phyloP scores from a whole-genome alignment of 257 asterid genomes.

The Solanum gandarillasii region DNA sequence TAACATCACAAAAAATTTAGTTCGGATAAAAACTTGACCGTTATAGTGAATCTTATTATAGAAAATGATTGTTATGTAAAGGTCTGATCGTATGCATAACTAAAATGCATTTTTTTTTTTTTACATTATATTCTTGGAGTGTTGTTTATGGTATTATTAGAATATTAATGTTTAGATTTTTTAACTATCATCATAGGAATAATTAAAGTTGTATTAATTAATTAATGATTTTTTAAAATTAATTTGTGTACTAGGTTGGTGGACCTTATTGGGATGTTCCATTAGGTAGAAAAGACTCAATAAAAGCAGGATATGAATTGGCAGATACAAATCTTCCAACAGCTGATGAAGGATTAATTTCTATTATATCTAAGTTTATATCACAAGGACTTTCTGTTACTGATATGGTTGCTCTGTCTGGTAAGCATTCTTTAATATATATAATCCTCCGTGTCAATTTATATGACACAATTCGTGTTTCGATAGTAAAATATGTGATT shows the following conservation, averaged over 20 bases:
- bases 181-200: not conserved
- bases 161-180: not conserved
- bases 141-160: not conserved
- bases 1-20: too few relatives aligned
- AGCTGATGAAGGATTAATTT: conserved; percentile 60
- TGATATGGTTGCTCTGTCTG: conserved; percentile 92
- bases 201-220: not conserved
- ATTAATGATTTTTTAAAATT: not conserved
- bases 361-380: conserved; percentile 70
- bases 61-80: too few relatives aligned
- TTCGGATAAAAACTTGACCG: too few relatives aligned
- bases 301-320: conserved; percentile 56
- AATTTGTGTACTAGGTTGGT: conserved; percentile 48
- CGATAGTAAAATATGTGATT: too few relatives aligned
- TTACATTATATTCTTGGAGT: not conserved
- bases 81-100: not conserved
- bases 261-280: conserved; percentile 96
- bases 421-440: conserved; percentile 9
- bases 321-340: conserved; percentile 55
- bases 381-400: conserved; percentile 73
- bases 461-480: too few relatives aligned
- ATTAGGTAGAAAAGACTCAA: conserved; percentile 75
- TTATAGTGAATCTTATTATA: too few relatives aligned
- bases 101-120: not conserved
- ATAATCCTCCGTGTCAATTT: too few relatives aligned